Percentiles rank a stretch among this genome's conserved stretches.
Conservation (phyloP, 2,329 filamentous ascomycete genomes). For the Colletotrichum horii region DNA sequence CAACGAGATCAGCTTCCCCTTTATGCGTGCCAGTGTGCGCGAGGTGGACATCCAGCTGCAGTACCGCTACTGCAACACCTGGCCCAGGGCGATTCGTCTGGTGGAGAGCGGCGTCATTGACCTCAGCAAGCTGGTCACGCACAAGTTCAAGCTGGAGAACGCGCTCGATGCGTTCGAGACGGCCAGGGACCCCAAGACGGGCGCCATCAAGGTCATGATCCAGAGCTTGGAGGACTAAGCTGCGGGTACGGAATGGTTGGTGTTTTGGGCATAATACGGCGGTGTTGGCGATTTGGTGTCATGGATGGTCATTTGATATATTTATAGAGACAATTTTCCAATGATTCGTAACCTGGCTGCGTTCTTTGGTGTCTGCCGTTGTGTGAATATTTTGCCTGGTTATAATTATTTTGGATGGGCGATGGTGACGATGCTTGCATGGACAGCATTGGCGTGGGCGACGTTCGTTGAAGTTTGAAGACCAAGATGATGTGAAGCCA, state of each 20-base stretch:
- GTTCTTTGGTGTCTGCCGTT: not conserved
- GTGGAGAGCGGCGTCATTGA: conserved; percentile 85
- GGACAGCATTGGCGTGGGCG: not conserved
- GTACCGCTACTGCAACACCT: conserved; percentile 95
- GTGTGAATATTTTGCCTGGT: not conserved
- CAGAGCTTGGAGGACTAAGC: conserved; percentile 65
- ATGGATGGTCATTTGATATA: conserved; percentile 4
- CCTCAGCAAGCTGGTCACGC: conserved; percentile 82
- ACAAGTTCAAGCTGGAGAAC: conserved; percentile 85
- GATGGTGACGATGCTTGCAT: not conserved
- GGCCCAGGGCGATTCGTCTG: conserved; percentile 90
- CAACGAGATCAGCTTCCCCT: conserved; percentile 94
- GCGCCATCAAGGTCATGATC: conserved; percentile 98
- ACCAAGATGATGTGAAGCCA: not conserved
- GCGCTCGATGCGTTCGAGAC: conserved; percentile 90
- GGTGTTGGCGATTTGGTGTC: conserved; percentile 22
- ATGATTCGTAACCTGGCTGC: not conserved
- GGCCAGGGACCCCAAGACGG: conserved; percentile 84
- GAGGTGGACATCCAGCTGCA: conserved; percentile 97
- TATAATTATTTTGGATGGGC: not conserved
- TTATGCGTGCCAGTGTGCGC: conserved; percentile 88
- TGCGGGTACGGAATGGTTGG: not conserved
- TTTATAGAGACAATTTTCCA: conserved; percentile 6
- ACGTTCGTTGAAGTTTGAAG: not conserved
- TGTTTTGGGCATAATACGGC: conserved; percentile 16